Base-by-base conservation (phyloP, 1,139 yeast species). In the Blastobotrys arbuscula region DNA sequence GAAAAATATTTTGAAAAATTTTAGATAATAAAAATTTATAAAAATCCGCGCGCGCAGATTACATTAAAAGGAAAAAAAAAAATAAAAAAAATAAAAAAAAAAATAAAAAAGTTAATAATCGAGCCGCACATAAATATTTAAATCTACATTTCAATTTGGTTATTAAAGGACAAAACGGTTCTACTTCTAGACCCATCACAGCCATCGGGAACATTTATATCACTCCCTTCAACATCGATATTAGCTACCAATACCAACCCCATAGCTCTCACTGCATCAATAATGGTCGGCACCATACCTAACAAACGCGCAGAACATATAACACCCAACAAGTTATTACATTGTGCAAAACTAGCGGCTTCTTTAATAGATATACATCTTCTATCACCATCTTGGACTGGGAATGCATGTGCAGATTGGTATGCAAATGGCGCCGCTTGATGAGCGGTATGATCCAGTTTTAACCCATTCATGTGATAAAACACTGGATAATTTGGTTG, bases 401-500 rank as follows among this genome's bases (percentile, higher is more conserved):
- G 59, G 48, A 64, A 54, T 12, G 64, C 66, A 50, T 70, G 70
- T 2, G 73, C 71, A 23, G 70, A 61, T 21, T 61, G 59, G 51
- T 60, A 61, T 33, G 46, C 53, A 42, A 66, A 64, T 15, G 38
- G 38, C 18, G 38, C 38, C 12, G 38, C 38, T 19, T 34, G 38
- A 8, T 34, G 7, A 42, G 61, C 62, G 66, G 78, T 31, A 72
- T 71, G 34, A 37, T 45, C 37, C 23, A 57, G 51, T 12, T 52
- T 47, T 20, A 61, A 51, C 1, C 59, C 64, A 42, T 80, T 83
- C 78, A 90, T 79, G 47, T 82, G 79, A 67, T 86, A 84, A 57
- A 92, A 83, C 0, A 92, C 97, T 0, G 98, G 97, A 68, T 85
- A 92, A 66, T 90, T 92, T 4, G 98, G 98, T 68, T 92, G 98